phyloP scores from a whole-genome alignment of 805 yeast genomes.

The Kodamaea kaohsiungensis region DNA sequence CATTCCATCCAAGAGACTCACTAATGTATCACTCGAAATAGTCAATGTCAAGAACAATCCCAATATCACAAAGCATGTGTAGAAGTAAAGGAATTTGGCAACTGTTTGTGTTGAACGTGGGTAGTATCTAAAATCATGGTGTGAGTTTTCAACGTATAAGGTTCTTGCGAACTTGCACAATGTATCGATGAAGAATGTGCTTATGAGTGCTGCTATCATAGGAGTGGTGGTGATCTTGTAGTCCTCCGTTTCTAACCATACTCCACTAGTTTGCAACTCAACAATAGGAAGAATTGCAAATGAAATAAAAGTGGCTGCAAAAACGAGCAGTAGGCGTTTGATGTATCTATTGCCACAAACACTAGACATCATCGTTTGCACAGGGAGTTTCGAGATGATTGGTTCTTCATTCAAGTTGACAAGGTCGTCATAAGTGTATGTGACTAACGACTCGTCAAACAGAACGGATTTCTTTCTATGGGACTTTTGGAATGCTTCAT shows the following conservation, averaged over 20 bases:
- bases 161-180: constrained; percentile 13
- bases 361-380: not conserved
- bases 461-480: constrained; percentile 18
- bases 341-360: not conserved
- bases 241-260: constrained; percentile 2
- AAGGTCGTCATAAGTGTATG: constrained; percentile 14
- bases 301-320: not conserved
- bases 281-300: not conserved
- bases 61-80: constrained; percentile 19
- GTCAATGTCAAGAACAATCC: constrained; percentile 14
- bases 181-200: constrained; percentile 15
- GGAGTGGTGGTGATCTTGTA: constrained; percentile 27
- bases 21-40: constrained; percentile 21
- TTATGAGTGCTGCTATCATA: constrained; percentile 18
- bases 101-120: constrained; percentile 18
- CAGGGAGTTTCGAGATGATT: not conserved
- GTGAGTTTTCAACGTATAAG: constrained; percentile 12
- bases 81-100: constrained; percentile 24
- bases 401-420: not conserved
- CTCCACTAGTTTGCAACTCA: constrained; percentile 1
- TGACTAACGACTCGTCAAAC: constrained; percentile 18
- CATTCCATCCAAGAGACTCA: constrained; percentile 17
- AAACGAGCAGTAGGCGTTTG: not conserved
- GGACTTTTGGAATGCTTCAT: constrained; percentile 1
- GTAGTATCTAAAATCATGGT: constrained; percentile 15